Percentiles rank a stretch among this genome's conserved stretches.
phyloP scores from a whole-genome alignment of 1,139 yeast species.

The Saccharomyces hybrid region DNA sequence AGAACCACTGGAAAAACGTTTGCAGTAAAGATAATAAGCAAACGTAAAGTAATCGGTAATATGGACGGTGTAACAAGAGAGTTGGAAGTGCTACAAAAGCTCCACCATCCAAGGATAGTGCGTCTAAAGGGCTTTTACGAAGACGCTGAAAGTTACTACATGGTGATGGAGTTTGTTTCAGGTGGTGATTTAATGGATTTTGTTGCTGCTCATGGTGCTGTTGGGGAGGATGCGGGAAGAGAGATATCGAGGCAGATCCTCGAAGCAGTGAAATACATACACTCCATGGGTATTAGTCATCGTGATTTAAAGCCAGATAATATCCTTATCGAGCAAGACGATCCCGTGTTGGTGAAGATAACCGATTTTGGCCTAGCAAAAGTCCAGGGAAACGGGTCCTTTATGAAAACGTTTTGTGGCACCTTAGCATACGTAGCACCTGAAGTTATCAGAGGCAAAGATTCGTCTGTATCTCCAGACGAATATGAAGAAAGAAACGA shows the following conservation, averaged over 20 bases:
- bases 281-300: conserved; percentile 81
- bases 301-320: conserved; percentile 92
- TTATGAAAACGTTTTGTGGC: conserved; percentile 84
- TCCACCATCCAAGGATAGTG: conserved; percentile 82
- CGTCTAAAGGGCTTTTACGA: conserved; percentile 76
- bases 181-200: conserved; percentile 98
- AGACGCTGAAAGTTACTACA: conserved; percentile 68
- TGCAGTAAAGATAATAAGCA: conserved; percentile 85
- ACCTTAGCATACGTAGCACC: conserved; percentile 91
- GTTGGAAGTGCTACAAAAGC: conserved; percentile 63
- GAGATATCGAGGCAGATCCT: conserved; percentile 79
- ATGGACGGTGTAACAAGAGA: conserved; percentile 81
- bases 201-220: conserved; percentile 84
- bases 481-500: conserved; percentile 33
- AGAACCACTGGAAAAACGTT: conserved; percentile 73
- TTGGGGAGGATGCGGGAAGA: conserved; percentile 82
- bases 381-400: conserved; percentile 65
- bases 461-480: conserved; percentile 28
- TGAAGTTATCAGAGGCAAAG: conserved; percentile 75
- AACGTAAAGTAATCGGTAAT: conserved; percentile 72
- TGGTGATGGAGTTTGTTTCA: conserved; percentile 90
- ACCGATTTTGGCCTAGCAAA: conserved; percentile 92
- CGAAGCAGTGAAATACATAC: conserved; percentile 80
- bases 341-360: conserved; percentile 80
- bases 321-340: conserved; percentile 81